phyloP scores from a whole-genome alignment of 768 basidiomycete genomes.

The Suillus luteus region DNA sequence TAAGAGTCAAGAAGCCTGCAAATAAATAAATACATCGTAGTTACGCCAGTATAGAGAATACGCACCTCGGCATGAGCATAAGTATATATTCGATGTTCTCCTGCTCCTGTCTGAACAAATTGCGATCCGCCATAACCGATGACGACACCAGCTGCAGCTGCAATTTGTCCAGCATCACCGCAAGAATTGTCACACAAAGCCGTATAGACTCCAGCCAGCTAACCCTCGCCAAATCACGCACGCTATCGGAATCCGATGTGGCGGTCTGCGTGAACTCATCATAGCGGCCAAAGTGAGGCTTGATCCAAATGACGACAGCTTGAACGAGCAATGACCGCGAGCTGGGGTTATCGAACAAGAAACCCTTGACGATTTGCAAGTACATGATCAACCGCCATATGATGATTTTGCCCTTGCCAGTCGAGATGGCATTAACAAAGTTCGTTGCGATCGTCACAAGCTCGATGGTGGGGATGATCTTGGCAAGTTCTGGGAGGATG shows the following conservation, averaged over 20 bases:
- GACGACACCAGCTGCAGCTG: slow-evolving; percentile 79
- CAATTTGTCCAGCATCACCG: slow-evolving; percentile 87
- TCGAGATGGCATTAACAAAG: slow-evolving; percentile 82
- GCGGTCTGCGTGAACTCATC: slow-evolving; percentile 75
- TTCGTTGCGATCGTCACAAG: slow-evolving; percentile 84
- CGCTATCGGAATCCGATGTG: slow-evolving; percentile 64
- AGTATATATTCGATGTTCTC: slow-evolving; percentile 89
- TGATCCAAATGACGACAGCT: slow-evolving; percentile 89
- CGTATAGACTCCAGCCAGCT: slow-evolving; percentile 89
- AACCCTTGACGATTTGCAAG: slow-evolving; percentile 86
- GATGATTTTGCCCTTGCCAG: slow-evolving; percentile 81
- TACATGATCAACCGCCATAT: slow-evolving; percentile 96
- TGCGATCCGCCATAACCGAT: slow-evolving; percentile 58
- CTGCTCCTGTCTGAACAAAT: slow-evolving; percentile 74
- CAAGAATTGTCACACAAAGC: slow-evolving; percentile 87
- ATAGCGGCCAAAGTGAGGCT: slow-evolving; percentile 90
- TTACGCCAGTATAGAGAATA: slow-evolving; percentile 5
- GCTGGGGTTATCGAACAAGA: slow-evolving; percentile 81
- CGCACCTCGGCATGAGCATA: slow-evolving; percentile 79
- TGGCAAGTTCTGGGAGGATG: slow-evolving; percentile 83
- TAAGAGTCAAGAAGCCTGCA: slow-evolving; percentile 84
- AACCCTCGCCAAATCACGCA: slow-evolving; percentile 74
- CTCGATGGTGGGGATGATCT: slow-evolving; percentile 79
- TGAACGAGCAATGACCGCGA: slow-evolving; percentile 83
- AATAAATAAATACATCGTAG: slow-evolving; percentile 13